Conservation (phyloP, 2,329 filamentous ascomycete genomes). For the Aspergillus transmontanensis region DNA sequence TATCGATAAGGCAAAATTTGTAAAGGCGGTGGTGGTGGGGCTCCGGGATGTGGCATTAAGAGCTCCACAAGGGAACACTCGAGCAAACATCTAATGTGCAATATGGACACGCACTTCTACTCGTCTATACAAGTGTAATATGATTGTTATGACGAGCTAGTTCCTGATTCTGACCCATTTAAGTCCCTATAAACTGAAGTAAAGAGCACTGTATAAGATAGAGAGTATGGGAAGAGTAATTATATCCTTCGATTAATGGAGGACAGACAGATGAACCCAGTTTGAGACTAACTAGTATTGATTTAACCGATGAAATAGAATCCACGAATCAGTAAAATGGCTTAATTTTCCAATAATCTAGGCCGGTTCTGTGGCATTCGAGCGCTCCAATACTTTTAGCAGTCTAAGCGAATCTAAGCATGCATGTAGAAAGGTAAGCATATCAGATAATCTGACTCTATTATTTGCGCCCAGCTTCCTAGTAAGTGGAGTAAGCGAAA, state of each 20-base stretch:
- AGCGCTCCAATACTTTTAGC: too few relatives aligned
- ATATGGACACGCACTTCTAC: neutral
- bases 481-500: too few relatives aligned
- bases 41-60: neutral
- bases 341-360: too few relatives aligned
- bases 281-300: neutral
- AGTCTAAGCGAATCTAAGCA: too few relatives aligned
- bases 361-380: too few relatives aligned
- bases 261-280: too few relatives aligned
- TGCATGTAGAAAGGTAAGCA: too few relatives aligned
- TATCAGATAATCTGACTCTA: too few relatives aligned
- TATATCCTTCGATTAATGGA: neutral
- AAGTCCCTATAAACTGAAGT: neutral
- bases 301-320: neutral
- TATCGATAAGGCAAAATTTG: conserved; percentile 1
- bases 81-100: neutral
- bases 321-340: too few relatives aligned
- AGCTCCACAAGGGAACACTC: neutral
- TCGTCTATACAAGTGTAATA: too few relatives aligned
- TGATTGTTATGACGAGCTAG: too few relatives aligned
- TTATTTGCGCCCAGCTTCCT: too few relatives aligned
- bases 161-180: neutral
- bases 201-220: neutral
- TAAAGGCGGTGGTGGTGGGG: neutral
- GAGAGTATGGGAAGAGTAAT: neutral